Percentiles rank a stretch among this genome's conserved stretches.
These are phyloP conservation scores for Penicillium simplicissimum DNA, from an alignment of 495 filamentous ascomycete species.

Conservation along the genomic window DNA sequence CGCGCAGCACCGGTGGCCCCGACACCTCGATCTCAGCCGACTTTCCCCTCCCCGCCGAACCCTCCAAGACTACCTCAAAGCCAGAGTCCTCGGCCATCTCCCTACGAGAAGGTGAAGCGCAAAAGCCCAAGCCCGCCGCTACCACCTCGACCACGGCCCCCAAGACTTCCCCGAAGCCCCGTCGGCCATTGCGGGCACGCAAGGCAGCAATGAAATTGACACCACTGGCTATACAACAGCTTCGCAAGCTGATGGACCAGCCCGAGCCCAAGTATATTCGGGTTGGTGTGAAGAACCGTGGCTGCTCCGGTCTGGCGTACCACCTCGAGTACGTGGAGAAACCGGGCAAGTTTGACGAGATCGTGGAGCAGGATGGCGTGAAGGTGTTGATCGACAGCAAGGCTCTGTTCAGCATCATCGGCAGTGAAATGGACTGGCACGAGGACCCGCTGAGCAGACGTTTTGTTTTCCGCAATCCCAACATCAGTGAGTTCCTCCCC, in stretches of 20 bases:
- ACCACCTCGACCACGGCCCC: conserved; percentile 22
- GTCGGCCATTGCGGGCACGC: conserved; percentile 72
- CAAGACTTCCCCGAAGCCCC: conserved; percentile 44
- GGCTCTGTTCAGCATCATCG: conserved; percentile 95
- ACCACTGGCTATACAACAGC: conserved; percentile 69
- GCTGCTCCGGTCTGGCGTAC: conserved; percentile 96
- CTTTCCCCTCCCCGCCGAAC: conserved; percentile 29
- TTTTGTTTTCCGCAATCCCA: conserved; percentile 96
- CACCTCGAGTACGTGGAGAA: conserved; percentile 94
- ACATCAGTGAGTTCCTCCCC: conserved; percentile 77
- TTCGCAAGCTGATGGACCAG: conserved; percentile 71
- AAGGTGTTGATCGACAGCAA: conserved; percentile 96
- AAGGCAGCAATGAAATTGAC: conserved; percentile 93
- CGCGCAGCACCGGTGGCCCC: conserved; percentile 63
- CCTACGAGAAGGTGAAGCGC: conserved; percentile 64
- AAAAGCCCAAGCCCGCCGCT: conserved; percentile 50
- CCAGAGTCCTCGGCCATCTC: conserved; percentile 31
- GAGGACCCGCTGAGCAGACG: conserved; percentile 87
- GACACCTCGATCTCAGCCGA: conserved; percentile 69
- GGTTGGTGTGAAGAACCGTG: conserved; percentile 89
- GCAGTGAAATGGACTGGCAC: conserved; percentile 99
- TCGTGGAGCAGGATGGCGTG: conserved; percentile 93
- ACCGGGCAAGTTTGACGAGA: conserved; percentile 82
- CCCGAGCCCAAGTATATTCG: conserved; percentile 90
- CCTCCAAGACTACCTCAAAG: conserved; percentile 26